Conservation (phyloP, 1,284 basidiomycete genomes). For the Ganoderma sp. region DNA sequence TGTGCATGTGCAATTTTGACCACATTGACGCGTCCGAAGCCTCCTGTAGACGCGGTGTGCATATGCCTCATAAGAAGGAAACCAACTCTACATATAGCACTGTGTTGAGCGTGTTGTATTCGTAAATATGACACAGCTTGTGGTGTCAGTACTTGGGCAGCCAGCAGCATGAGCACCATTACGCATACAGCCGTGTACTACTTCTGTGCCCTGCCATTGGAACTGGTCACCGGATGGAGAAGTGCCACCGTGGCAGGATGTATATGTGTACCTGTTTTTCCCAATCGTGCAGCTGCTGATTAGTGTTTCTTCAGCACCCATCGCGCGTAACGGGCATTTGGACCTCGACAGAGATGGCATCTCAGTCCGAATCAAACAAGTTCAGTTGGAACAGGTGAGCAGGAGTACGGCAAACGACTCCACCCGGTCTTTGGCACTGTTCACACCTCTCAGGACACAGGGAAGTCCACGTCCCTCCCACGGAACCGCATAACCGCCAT, state of each 20-base stretch:
- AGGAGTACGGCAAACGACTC: constrained; percentile 25
- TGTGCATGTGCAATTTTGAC: neutral
- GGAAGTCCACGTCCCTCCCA: constrained; percentile 81
- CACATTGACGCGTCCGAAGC: neutral
- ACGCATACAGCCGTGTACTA: neutral
- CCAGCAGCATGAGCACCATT: neutral
- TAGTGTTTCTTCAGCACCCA: constrained; percentile 59
- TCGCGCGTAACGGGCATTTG: constrained; percentile 77
- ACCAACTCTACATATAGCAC: neutral
- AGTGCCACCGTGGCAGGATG: neutral
- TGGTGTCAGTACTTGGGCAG: neutral
- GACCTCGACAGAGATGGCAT: constrained; percentile 51
- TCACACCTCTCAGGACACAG: constrained; percentile 76
- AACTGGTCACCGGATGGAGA: neutral
- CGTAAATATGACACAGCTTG: neutral
- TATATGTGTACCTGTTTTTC: neutral
- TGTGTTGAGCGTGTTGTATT: neutral
- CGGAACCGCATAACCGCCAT: constrained; percentile 66
- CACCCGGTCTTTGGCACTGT: constrained; percentile 8
- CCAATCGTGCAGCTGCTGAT: neutral
- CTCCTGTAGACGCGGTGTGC: neutral
- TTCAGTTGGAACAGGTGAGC: constrained; percentile 93
- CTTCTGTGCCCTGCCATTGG: neutral
- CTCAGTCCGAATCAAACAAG: constrained; percentile 84
- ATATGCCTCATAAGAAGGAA: neutral